Conservation (phyloP, 768 basidiomycete species). For the Lactarius pseudohatsudake region DNA sequence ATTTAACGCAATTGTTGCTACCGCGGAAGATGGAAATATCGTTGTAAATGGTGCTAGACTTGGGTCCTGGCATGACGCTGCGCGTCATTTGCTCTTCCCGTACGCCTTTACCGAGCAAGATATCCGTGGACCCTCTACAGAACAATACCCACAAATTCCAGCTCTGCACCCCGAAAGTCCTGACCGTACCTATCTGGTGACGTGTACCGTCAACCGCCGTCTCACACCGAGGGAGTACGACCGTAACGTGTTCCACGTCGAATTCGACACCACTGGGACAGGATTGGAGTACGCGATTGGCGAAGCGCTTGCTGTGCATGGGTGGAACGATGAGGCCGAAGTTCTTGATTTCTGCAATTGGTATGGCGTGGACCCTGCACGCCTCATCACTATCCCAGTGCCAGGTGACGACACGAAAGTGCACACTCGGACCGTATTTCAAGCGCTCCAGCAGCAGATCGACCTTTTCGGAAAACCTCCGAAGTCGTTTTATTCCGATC, state of each 20-base stretch:
- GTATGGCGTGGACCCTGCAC: conserved; percentile 85
- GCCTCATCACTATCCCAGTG: conserved; percentile 79
- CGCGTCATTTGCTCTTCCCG: conserved; percentile 87
- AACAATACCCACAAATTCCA: conserved; percentile 58
- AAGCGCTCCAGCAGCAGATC: conserved; percentile 93
- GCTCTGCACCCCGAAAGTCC: conserved; percentile 81
- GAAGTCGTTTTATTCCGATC: conserved; percentile 91
- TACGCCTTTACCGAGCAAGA: conserved; percentile 64
- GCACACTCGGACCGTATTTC: conserved; percentile 94
- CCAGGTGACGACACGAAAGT: conserved; percentile 58
- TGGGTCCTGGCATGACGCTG: conserved; percentile 80
- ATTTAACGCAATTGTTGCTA: conserved; percentile 73
- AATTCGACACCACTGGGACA: conserved; percentile 89
- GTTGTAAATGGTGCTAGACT: conserved; percentile 60
- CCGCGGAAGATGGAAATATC: conserved; percentile 56
- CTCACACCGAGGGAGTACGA: conserved; percentile 95
- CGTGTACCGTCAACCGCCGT: conserved; percentile 90
- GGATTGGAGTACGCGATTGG: conserved; percentile 95
- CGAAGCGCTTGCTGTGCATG: conserved; percentile 95
- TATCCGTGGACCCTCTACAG: conserved; percentile 36
- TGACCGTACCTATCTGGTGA: conserved; percentile 91
- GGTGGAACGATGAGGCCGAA: conserved; percentile 93
- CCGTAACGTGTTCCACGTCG: conserved; percentile 98
- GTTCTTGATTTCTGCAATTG: conserved; percentile 86
- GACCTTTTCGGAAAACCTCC: conserved; percentile 95